Evolutionary conservation across 495 filamentous ascomycete genomes (phyloP).

Genomic region (Talaromyces wortmannii): DNA sequence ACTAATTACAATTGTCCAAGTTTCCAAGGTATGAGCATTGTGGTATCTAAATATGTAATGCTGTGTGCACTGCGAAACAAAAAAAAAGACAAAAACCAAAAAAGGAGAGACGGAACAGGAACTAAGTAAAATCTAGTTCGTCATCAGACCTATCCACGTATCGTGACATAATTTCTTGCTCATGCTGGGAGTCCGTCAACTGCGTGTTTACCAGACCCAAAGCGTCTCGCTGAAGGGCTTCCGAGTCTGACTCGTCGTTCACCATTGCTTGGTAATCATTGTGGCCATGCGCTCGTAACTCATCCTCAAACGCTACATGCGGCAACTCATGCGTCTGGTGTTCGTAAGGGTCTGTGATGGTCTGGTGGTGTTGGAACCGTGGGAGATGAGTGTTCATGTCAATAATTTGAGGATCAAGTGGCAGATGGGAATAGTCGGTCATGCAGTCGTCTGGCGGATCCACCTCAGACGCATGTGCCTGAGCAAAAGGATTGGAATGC

Average conservation of each 20-base stretch:
- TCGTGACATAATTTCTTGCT: constrained; percentile 33
- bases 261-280: constrained; percentile 42
- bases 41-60: neutral
- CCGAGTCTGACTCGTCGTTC: constrained; percentile 31
- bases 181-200: constrained; percentile 35
- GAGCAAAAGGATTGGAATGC: constrained; percentile 26
- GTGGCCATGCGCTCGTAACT: constrained; percentile 30
- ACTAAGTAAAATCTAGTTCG: constrained; percentile 32
- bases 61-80: neutral
- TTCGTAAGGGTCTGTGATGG: constrained; percentile 26
- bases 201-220: constrained; percentile 34
- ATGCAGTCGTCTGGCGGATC: constrained; percentile 22
- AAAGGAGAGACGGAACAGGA: neutral
- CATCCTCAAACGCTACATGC: constrained; percentile 29
- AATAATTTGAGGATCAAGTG: constrained; percentile 41
- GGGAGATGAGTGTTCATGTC: constrained; percentile 32
- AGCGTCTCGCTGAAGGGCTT: constrained; percentile 29
- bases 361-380: constrained; percentile 29
- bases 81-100: constrained; percentile 2
- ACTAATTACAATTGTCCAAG: too few relatives aligned
- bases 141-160: constrained; percentile 34
- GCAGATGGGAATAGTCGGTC: constrained; percentile 30
- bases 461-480: constrained; percentile 16
- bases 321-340: constrained; percentile 21
- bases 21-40: too few relatives aligned